A percentile compares a stretch with the other conserved stretches of the same genome.
These are phyloP conservation scores for Venturia effusa DNA, from an alignment of 2,329 filamentous ascomycete species.

Conservation along the genomic window DNA sequence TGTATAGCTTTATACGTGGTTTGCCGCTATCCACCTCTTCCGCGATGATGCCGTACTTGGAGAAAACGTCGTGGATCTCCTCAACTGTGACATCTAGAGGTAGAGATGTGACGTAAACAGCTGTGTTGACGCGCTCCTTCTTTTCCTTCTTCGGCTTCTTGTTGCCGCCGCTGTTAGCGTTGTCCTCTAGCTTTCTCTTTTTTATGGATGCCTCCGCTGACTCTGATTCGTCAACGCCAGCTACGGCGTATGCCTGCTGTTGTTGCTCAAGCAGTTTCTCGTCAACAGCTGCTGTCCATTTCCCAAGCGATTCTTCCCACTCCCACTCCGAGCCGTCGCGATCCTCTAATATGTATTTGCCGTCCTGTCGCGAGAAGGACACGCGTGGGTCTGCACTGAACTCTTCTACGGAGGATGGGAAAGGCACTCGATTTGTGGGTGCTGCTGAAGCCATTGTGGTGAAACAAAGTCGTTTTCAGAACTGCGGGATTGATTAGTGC, in stretches of 20 bases:
- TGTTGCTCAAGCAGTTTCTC: constrained; percentile 51
- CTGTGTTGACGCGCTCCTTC: constrained; percentile 58
- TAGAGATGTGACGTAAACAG: constrained; percentile 83
- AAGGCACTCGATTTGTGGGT: constrained; percentile 4
- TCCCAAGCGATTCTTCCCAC: constrained; percentile 58
- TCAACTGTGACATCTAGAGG: constrained; percentile 67
- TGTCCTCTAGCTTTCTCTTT: constrained; percentile 36
- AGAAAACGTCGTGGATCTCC: constrained; percentile 78
- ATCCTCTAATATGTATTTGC: constrained; percentile 74
- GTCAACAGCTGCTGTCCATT: constrained; percentile 64
- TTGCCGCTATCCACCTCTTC: constrained; percentile 85
- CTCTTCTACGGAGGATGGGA: constrained; percentile 14
- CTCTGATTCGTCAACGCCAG: constrained; percentile 48
- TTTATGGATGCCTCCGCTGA: constrained; percentile 35
- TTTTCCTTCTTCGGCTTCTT: constrained; percentile 18
- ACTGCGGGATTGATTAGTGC: neutral
- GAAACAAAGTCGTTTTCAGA: neutral
- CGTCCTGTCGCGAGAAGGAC: constrained; percentile 73
- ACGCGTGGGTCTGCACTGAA: constrained; percentile 43
- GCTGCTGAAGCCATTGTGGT: neutral
- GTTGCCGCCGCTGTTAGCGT: constrained; percentile 21
- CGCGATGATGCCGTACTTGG: constrained; percentile 81
- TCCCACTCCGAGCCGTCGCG: constrained; percentile 78
- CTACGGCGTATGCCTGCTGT: constrained; percentile 48
- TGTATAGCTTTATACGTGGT: constrained; percentile 89